phyloP scores from a whole-genome alignment of 768 basidiomycete species.

The Leccinum imitatum region DNA sequence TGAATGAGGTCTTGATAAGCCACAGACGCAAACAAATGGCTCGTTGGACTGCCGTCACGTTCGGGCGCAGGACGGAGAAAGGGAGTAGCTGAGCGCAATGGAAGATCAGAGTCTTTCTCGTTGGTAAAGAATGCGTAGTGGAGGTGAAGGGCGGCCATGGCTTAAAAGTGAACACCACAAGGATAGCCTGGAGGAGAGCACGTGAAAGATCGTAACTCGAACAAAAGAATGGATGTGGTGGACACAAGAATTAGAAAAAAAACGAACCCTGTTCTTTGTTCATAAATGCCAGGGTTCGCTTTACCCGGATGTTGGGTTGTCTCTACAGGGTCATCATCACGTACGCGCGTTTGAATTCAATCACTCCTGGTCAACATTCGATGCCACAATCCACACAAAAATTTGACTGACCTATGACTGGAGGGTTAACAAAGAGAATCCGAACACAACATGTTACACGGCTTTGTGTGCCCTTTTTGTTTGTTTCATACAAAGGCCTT shows the following conservation, averaged over 20 bases:
- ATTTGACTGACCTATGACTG: conserved; percentile 14
- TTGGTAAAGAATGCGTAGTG: conserved; percentile 52
- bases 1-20: conserved; percentile 39
- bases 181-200: conserved; percentile 6
- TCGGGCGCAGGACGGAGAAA: conserved; percentile 21
- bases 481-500: conserved; percentile 8
- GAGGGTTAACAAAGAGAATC: neutral
- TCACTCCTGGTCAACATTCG: conserved; percentile 1
- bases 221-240: conserved; percentile 1
- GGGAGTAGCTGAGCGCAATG: conserved; percentile 20
- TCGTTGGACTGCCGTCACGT: conserved; percentile 16
- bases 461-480: conserved; percentile 18
- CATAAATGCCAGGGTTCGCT: conserved; percentile 15
- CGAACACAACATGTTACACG: neutral
- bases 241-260: conserved; percentile 5
- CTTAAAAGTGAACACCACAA: conserved; percentile 17
- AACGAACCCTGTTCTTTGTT: conserved; percentile 13
- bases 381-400: neutral
- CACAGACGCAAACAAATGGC: conserved; percentile 20
- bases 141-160: conserved; percentile 62
- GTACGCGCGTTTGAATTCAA: conserved; percentile 4
- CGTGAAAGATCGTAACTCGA: conserved; percentile 18
- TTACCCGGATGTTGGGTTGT: conserved; percentile 1
- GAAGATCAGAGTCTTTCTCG: conserved; percentile 24
- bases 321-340: conserved; percentile 11